A percentile compares a stretch with the other conserved stretches of the same genome.
These are phyloP conservation scores for Diplosphaera chodatii DNA, from an alignment of 139 green algal species.

Conservation along the genomic window DNA sequence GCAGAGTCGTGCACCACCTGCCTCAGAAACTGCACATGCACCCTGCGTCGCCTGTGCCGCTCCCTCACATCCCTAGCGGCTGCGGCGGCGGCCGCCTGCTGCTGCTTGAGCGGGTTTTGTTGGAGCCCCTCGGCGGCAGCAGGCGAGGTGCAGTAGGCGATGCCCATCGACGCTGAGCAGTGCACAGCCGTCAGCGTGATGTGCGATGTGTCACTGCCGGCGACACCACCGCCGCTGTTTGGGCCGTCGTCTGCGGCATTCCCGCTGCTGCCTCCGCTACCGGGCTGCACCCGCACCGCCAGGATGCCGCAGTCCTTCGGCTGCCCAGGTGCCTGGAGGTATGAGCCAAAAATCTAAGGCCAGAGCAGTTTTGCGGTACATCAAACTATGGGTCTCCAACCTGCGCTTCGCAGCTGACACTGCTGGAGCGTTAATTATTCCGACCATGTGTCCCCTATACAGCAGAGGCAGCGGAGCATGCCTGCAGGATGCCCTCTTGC, in stretches of 20 bases:
- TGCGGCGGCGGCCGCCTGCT: too few relatives aligned
- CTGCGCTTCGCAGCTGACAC: background rate
- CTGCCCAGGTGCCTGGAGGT: background rate
- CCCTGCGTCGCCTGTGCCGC: background rate
- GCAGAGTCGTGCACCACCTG: too few relatives aligned
- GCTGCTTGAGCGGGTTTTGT: too few relatives aligned
- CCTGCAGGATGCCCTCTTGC: background rate
- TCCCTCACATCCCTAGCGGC: background rate
- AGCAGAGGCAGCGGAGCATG: too few relatives aligned
- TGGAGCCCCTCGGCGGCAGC: too few relatives aligned
- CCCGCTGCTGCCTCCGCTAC: too few relatives aligned
- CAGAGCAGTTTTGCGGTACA: too few relatives aligned
- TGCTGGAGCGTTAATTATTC: background rate
- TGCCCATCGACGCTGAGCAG: conserved; percentile 41
- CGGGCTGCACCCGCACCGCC: conserved; percentile 12
- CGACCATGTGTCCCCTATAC: background rate
- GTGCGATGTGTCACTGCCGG: background rate
- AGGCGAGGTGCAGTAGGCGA: conserved; percentile 24
- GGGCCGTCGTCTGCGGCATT: too few relatives aligned
- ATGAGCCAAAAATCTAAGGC: too few relatives aligned
- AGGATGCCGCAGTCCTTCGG: conserved; percentile 35
- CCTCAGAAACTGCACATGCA: background rate
- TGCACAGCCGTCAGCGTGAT: conserved; percentile 17
- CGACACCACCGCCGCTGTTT: background rate
- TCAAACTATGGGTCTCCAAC: too few relatives aligned